Evolutionary conservation across 257 asterid species (phyloP), one percentile per base, ranked within the genome.

Genomic region (Lithospermum erythrorhizon): DNA sequence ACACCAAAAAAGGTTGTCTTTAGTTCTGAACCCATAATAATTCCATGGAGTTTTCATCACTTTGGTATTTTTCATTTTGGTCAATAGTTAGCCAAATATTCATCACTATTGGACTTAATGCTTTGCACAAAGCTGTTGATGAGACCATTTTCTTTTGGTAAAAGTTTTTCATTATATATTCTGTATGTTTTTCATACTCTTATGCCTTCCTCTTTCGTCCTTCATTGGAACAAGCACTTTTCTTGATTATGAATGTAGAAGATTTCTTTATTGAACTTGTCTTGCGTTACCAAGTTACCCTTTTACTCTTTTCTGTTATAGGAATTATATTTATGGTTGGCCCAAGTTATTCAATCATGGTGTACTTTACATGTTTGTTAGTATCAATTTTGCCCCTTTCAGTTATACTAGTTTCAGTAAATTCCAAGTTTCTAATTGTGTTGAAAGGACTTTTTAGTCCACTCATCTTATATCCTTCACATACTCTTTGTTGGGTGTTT

Each of bases 21-120:
- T 37, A 37, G 48, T 37, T 41, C 17, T 9, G 17, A 41, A 41
- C 2, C 1, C 1, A 41, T n/a, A n/a, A n/a, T 1, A 32, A 9
- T 32, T 41, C 49, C 6, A 72, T 72, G 77, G 72, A 57, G 19
- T 58, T 72, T 58, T 32, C 66, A 37, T 58, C 73, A 24, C 18
- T 63, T 18, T 47, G 52, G 58, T 72, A 67, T 64, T 66, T 57
- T 47, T 62, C 66, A 0, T 67, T 63, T 45, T 67, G 73, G 60
- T 55, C 73, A 17, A 4, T 59, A 21, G 17, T 23, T 24, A 63
- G 67, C 21, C 9, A 58, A 13, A 21, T 53, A 6, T 62, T 66
- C 48, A 23, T 57, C 3, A 11, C 19, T 8, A 21, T 58, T 18
- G 67, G 65, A 48, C 32, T 64, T 10, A 23, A 55, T 15, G 64